phyloP scores from a whole-genome alignment of 257 asterid genomes.

The Verbena officinalis region DNA sequence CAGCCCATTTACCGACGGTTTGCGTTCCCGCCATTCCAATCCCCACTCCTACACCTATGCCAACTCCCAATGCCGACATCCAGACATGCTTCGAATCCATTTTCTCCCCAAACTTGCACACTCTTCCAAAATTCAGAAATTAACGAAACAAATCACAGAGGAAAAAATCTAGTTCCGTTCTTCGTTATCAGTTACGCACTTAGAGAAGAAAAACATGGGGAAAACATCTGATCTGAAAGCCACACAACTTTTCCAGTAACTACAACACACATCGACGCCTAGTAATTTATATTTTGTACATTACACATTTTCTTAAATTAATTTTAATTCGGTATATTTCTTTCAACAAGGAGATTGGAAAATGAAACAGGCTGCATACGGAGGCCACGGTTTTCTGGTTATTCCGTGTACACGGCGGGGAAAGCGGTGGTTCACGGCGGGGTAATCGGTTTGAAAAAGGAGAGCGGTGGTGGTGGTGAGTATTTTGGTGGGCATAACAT shows the following conservation, averaged over 20 bases:
- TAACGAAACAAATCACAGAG: too few relatives aligned
- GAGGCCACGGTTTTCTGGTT: neutral
- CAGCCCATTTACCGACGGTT: slow-evolving; percentile 49
- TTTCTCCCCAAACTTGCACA: slow-evolving; percentile 16
- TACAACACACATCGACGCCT: neutral
- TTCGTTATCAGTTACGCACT: neutral
- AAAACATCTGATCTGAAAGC: neutral
- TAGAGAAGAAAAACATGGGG: too few relatives aligned
- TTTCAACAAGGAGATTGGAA: neutral
- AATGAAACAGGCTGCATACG: neutral
- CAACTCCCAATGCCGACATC: slow-evolving; percentile 80
- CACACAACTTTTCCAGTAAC: neutral
- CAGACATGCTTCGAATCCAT: slow-evolving; percentile 75
- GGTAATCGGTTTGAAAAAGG: slow-evolving; percentile 15
- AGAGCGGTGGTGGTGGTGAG: slow-evolving; percentile 31
- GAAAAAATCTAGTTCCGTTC: neutral
- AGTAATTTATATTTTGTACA: neutral
- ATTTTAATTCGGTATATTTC: too few relatives aligned
- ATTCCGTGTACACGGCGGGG: slow-evolving; percentile 17
- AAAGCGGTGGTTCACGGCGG: slow-evolving; percentile 28
- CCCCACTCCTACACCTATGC: slow-evolving; percentile 80
- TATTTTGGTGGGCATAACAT: neutral
- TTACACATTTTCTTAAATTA: too few relatives aligned
- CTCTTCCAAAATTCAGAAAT: neutral
- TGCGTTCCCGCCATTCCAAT: slow-evolving; percentile 74